These are phyloP conservation scores for Calamus simplicifolius DNA, from an alignment of 176 grass and related monocot genomes.

Conservation along the genomic window DNA sequence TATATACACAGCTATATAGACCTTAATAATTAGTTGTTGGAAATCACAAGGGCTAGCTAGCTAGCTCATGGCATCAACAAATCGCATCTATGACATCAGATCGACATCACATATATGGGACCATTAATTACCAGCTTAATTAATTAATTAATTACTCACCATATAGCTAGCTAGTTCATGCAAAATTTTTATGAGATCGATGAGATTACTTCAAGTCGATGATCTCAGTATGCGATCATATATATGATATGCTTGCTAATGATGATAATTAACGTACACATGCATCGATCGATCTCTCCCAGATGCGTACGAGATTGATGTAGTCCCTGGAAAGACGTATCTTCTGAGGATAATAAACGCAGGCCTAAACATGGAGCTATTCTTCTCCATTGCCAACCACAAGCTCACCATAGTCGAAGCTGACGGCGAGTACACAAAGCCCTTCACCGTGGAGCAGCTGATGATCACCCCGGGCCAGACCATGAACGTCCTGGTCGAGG, in stretches of 20 bases:
- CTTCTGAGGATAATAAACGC: slow-evolving; percentile 45
- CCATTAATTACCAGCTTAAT: too few relatives aligned
- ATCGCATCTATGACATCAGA: too few relatives aligned
- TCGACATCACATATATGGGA: too few relatives aligned
- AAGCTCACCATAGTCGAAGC: slow-evolving; percentile 37
- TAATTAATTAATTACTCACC: too few relatives aligned
- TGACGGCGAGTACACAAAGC: slow-evolving; percentile 43
- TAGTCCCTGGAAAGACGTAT: slow-evolving; percentile 41
- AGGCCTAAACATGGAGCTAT: slow-evolving; percentile 37
- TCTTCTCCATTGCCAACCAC: slow-evolving; percentile 50
- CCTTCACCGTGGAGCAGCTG: slow-evolving; percentile 18
- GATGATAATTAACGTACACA: slow-evolving; percentile 12
- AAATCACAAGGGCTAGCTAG: too few relatives aligned
- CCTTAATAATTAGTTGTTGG: too few relatives aligned
- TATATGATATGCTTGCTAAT: slow-evolving; percentile 4
- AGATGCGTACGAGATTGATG: slow-evolving; percentile 27
- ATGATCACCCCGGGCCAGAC: slow-evolving; percentile 28
- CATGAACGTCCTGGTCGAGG: slow-evolving; percentile 24
- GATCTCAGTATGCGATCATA: not conserved
- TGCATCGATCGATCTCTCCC: too few relatives aligned
- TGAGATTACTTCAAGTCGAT: not conserved
- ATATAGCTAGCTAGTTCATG: not conserved
- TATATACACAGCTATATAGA: too few relatives aligned
- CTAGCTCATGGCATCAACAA: too few relatives aligned
- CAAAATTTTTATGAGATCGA: not conserved